phyloP scores from a whole-genome alignment of 2,329 filamentous ascomycete genomes.

The Sarocladium oryzae region DNA sequence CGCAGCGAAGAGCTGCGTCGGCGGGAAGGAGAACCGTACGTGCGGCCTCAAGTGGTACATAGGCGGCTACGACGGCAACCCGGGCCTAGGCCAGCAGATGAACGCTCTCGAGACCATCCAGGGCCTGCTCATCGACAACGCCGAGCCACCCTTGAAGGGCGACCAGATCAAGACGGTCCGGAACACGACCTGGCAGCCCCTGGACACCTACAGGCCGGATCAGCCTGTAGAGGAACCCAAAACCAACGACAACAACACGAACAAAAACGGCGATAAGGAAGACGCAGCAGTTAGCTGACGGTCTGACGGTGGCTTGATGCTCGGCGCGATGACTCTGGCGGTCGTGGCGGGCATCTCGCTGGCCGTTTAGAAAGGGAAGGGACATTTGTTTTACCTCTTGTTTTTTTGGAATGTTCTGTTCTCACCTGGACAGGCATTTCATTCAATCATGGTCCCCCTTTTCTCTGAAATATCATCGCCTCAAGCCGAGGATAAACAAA shows the following conservation, averaged over 20 bases:
- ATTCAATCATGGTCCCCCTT: no score
- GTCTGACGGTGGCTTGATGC: constrained; percentile 9
- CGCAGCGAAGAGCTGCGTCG: constrained; percentile 51
- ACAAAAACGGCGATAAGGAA: constrained; percentile 5
- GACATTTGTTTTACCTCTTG: neutral
- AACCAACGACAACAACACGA: neutral
- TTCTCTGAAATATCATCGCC: no score
- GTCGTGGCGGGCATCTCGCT: constrained; percentile 7
- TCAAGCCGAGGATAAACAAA: no score
- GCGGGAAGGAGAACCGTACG: constrained; percentile 41
- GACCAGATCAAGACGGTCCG: constrained; percentile 41
- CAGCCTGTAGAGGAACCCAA: neutral
- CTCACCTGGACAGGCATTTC: neutral
- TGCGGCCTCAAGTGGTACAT: constrained; percentile 61
- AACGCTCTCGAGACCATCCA: constrained; percentile 58
- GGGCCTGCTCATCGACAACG: constrained; percentile 43
- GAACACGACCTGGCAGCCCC: constrained; percentile 17
- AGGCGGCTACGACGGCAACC: constrained; percentile 46
- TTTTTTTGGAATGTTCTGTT: neutral
- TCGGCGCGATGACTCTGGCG: constrained; percentile 9
- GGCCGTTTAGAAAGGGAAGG: neutral
- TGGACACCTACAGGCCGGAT: constrained; percentile 9
- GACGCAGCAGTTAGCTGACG: constrained; percentile 4
- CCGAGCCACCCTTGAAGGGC: constrained; percentile 38
- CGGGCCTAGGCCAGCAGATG: constrained; percentile 58